Evolutionary conservation across 495 filamentous ascomycete genomes (phyloP).

Genomic region (Cudoniella acicularis): DNA sequence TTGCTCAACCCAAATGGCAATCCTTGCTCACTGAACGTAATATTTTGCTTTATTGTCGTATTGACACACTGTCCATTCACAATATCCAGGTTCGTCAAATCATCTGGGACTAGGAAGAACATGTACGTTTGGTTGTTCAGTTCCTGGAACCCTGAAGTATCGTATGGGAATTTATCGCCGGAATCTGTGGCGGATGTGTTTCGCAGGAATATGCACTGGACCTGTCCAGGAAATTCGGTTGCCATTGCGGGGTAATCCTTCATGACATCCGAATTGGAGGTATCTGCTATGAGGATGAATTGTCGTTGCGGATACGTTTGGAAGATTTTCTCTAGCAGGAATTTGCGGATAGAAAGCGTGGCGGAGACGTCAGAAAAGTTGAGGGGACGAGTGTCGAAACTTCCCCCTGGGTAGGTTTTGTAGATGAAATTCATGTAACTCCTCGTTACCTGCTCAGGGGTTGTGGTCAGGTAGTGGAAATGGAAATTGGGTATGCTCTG

Average conservation of each 20-base stretch:
- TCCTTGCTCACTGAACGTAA: slow-evolving; percentile 67
- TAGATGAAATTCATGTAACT: slow-evolving; percentile 82
- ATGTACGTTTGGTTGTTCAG: slow-evolving; percentile 64
- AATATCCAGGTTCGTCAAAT: slow-evolving; percentile 64
- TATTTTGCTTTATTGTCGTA: slow-evolving; percentile 54
- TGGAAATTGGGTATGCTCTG: slow-evolving; percentile 57
- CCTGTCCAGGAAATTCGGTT: slow-evolving; percentile 60
- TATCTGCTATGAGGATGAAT: slow-evolving; percentile 75
- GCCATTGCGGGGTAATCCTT: slow-evolving; percentile 64
- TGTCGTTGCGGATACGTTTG: slow-evolving; percentile 70
- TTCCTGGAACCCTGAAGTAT: slow-evolving; percentile 65
- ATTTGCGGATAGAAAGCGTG: slow-evolving; percentile 65
- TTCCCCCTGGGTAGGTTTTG: slow-evolving; percentile 64
- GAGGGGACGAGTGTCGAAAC: slow-evolving; percentile 65
- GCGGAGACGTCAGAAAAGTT: slow-evolving; percentile 73
- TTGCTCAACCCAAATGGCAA: slow-evolving; percentile 39
- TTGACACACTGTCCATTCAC: slow-evolving; percentile 68
- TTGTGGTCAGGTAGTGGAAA: slow-evolving; percentile 83
- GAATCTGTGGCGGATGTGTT: slow-evolving; percentile 67
- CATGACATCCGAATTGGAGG: slow-evolving; percentile 76
- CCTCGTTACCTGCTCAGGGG: slow-evolving; percentile 72
- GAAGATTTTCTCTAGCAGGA: slow-evolving; percentile 65
- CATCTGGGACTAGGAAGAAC: slow-evolving; percentile 73
- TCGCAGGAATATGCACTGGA: slow-evolving; percentile 77
- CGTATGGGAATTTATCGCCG: slow-evolving; percentile 62